Percentiles rank a stretch among this genome's conserved stretches.
These are phyloP conservation scores for Cladosporium austrohemisphaericum DNA, from an alignment of 2,329 filamentous ascomycete genomes.

Conservation along the genomic window DNA sequence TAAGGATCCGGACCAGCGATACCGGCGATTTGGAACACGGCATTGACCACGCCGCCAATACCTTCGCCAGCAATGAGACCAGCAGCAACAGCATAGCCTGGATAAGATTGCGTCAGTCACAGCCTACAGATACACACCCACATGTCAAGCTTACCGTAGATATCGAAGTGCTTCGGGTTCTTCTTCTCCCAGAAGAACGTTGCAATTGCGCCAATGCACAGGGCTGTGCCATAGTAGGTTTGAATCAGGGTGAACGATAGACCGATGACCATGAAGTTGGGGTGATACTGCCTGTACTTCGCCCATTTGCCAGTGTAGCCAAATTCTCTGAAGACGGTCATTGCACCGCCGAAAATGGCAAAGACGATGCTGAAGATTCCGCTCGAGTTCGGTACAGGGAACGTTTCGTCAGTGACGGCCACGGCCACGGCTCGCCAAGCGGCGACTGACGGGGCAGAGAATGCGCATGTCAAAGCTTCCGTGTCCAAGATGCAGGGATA, in stretches of 20 bases:
- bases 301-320: constrained; percentile 51
- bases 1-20: constrained; percentile 40
- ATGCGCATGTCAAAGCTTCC: constrained; percentile 51
- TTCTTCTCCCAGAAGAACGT: constrained; percentile 55
- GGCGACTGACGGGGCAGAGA: constrained; percentile 59
- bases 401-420: constrained; percentile 55
- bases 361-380: constrained; percentile 58
- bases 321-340: constrained; percentile 55
- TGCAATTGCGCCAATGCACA: constrained; percentile 53
- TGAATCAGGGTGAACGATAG: constrained; percentile 57
- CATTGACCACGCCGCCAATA: constrained; percentile 61
- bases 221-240: constrained; percentile 57
- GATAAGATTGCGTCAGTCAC: background rate
- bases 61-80: constrained; percentile 63
- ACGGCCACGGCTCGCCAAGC: constrained; percentile 65
- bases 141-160: constrained; percentile 44
- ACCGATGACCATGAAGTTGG: constrained; percentile 61
- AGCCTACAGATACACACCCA: too few species aligned
- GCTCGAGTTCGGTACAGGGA: constrained; percentile 53
- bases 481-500: constrained; percentile 63
- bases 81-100: constrained; percentile 56
- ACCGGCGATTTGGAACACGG: constrained; percentile 47
- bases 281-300: constrained; percentile 54
- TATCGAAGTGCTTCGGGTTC: constrained; percentile 51
- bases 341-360: constrained; percentile 48